A percentile compares a stretch with the other conserved stretches of the same genome.
Evolutionary conservation across 768 basidiomycete species (phyloP).

Genomic region (Rhizopogon sp.): DNA sequence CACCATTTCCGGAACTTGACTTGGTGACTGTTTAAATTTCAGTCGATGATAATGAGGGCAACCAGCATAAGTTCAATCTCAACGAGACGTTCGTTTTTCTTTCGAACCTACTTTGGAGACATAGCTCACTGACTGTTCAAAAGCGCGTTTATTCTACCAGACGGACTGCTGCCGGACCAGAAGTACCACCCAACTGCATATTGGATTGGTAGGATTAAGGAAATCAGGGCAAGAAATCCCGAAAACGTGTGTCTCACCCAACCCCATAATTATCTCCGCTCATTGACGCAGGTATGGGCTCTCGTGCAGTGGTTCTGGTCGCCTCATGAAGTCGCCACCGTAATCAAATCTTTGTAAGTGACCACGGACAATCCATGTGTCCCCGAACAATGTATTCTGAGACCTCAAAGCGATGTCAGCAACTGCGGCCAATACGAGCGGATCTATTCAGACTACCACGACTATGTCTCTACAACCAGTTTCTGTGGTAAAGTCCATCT

Average conservation of each 20-base stretch:
- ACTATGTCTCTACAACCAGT: slow-evolving; percentile 39
- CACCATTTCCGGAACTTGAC: neutral
- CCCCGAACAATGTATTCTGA: neutral
- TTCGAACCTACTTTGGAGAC: neutral
- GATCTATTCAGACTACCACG: slow-evolving; percentile 42
- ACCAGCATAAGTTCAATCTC: slow-evolving; percentile 18
- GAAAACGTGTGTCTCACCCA: slow-evolving; percentile 21
- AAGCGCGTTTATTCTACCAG: slow-evolving; percentile 42
- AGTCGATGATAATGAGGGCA: slow-evolving; percentile 13
- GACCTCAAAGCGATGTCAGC: slow-evolving; percentile 29
- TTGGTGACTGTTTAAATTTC: neutral
- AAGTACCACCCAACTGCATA: slow-evolving; percentile 31
- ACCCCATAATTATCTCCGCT: neutral
- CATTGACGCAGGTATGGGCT: slow-evolving; percentile 42
- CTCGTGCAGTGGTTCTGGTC: slow-evolving; percentile 54
- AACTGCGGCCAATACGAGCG: slow-evolving; percentile 45
- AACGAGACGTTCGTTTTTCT: slow-evolving; percentile 31
- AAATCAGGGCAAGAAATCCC: slow-evolving; percentile 32
- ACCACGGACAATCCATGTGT: neutral
- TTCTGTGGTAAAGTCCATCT: slow-evolving; percentile 37
- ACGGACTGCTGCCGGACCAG: slow-evolving; percentile 19
- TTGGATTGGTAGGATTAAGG: slow-evolving; percentile 48
- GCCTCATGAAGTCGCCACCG: slow-evolving; percentile 37
- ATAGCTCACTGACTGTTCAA: neutral
- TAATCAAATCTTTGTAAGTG: slow-evolving; percentile 47